Conservation (phyloP, 1,284 basidiomycete genomes). For the Stygiomarasmius scandens region DNA sequence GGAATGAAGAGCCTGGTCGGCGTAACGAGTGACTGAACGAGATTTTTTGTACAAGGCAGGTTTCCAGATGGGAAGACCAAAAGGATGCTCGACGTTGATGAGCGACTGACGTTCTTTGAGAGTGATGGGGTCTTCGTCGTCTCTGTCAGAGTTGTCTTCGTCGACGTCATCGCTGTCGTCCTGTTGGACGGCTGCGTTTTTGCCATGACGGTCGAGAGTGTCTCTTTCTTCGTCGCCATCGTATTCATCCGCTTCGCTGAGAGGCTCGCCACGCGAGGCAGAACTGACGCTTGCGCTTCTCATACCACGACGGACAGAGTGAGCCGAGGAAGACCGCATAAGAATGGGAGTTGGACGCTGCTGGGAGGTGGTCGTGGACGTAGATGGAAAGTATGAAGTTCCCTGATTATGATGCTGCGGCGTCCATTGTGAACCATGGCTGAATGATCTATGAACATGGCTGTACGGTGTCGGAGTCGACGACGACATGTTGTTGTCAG, state of each 20-base stretch:
- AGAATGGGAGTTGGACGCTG: slow-evolving; percentile 42
- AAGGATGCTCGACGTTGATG: slow-evolving; percentile 99
- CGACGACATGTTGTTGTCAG: slow-evolving; percentile 32
- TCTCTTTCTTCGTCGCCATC: slow-evolving; percentile 12
- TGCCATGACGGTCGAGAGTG: slow-evolving; percentile 13
- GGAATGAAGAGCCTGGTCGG: slow-evolving; percentile 92
- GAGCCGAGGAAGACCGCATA: slow-evolving; percentile 50
- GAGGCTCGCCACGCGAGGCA: slow-evolving; percentile 43
- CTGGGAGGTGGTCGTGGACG: slow-evolving; percentile 20
- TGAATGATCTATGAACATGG: slow-evolving; percentile 50
- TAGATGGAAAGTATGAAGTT: slow-evolving; percentile 56
- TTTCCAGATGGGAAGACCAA: slow-evolving; percentile 99
- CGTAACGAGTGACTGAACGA: slow-evolving; percentile 93
- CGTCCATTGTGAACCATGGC: slow-evolving; percentile 41
- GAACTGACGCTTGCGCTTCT: slow-evolving; percentile 67
- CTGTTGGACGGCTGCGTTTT: slow-evolving; percentile 24
- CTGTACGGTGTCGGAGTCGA: slow-evolving; percentile 45
- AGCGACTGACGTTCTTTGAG: slow-evolving; percentile 96
- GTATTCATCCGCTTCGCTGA: slow-evolving; percentile 51
- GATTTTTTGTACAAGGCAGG: slow-evolving; percentile 99
- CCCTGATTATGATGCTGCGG: slow-evolving; percentile 69
- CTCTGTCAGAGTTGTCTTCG: slow-evolving; percentile 39
- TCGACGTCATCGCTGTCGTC: slow-evolving; percentile 31
- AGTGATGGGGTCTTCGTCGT: slow-evolving; percentile 89
- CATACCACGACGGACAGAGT: slow-evolving; percentile 47